These are phyloP conservation scores for Bipolaris victoriae DNA, from an alignment of 2,329 filamentous ascomycete species.

Conservation along the genomic window DNA sequence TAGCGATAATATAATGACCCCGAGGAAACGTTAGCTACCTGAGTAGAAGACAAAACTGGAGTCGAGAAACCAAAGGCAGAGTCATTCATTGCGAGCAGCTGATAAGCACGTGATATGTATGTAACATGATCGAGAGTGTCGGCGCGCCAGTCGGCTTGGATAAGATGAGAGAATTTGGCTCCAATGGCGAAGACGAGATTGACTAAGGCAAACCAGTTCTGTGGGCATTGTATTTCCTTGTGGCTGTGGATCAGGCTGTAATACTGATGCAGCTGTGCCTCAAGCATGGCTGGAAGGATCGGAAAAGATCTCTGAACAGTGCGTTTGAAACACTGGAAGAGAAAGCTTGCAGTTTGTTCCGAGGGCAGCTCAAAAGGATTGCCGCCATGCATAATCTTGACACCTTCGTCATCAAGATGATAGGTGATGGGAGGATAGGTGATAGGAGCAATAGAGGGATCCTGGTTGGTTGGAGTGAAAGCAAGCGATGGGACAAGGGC, in stretches of 20 bases:
- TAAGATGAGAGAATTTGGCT: conserved; percentile 39
- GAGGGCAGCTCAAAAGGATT: conserved; percentile 16
- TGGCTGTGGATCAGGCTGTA: conserved; percentile 6
- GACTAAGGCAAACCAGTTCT: conserved; percentile 42
- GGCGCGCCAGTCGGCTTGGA: conserved; percentile 25
- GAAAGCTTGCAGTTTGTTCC: conserved; percentile 20
- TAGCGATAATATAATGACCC: not conserved
- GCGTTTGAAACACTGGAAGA: conserved; percentile 40
- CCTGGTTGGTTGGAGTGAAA: not conserved
- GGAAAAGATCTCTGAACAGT: conserved; percentile 35
- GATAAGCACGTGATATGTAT: conserved; percentile 37
- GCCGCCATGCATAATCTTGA: conserved; percentile 15
- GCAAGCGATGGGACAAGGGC: not conserved
- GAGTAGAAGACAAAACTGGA: conserved; percentile 19
- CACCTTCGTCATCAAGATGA: conserved; percentile 35
- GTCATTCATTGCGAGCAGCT: conserved; percentile 20
- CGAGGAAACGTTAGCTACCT: conserved; percentile 21
- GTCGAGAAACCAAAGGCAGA: conserved; percentile 35
- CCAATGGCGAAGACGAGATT: conserved; percentile 52
- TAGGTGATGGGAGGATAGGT: conserved; percentile 23
- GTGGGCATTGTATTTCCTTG: conserved; percentile 10
- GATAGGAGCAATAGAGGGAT: not conserved
- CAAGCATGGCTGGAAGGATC: conserved; percentile 22
- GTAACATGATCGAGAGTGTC: conserved; percentile 36
- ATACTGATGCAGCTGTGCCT: conserved; percentile 16